Percentiles rank a stretch among this genome's conserved stretches.
Conservation (phyloP, 2,329 filamentous ascomycete species). For the Phyllosticta citrichinensis region DNA sequence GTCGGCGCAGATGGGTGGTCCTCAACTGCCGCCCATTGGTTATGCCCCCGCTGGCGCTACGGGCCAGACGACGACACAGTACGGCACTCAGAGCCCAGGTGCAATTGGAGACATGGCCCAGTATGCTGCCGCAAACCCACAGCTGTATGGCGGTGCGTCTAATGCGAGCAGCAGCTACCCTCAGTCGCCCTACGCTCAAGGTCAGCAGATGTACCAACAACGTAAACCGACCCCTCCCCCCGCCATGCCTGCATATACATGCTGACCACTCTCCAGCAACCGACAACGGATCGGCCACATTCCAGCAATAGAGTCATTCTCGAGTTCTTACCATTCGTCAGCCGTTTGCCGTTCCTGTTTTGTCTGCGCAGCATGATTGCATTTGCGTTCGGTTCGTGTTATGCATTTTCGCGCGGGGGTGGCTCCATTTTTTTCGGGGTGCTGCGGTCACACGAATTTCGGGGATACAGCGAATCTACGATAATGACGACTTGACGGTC, state of each 20-base stretch:
- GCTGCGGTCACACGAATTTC: slow-evolving; percentile 13
- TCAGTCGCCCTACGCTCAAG: slow-evolving; percentile 39
- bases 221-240: slow-evolving; percentile 19
- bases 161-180: slow-evolving; percentile 39
- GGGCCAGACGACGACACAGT: slow-evolving; percentile 34
- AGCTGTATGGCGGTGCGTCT: slow-evolving; percentile 30
- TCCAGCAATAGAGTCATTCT: slow-evolving; percentile 15
- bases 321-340: slow-evolving; percentile 6
- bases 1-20: slow-evolving; percentile 36
- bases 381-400: slow-evolving; percentile 14
- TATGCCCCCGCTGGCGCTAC: slow-evolving; percentile 37
- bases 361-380: slow-evolving; percentile 10
- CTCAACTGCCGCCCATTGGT: slow-evolving; percentile 42
- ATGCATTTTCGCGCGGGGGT: slow-evolving; percentile 28
- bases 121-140: slow-evolving; percentile 30
- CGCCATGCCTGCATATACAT: neutral
- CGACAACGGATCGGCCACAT: slow-evolving; percentile 17
- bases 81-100: slow-evolving; percentile 34
- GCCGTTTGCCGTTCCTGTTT: slow-evolving; percentile 5
- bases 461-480: neutral
- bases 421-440: slow-evolving; percentile 28
- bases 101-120: slow-evolving; percentile 41
- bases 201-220: slow-evolving; percentile 39
- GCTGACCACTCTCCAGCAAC: slow-evolving; percentile 14
- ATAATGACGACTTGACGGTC: slow-evolving; percentile 11